Percentiles rank a stretch among this genome's conserved stretches.
Conservation (phyloP, 2,329 filamentous ascomycete species). For the Cryphonectria japonica region DNA sequence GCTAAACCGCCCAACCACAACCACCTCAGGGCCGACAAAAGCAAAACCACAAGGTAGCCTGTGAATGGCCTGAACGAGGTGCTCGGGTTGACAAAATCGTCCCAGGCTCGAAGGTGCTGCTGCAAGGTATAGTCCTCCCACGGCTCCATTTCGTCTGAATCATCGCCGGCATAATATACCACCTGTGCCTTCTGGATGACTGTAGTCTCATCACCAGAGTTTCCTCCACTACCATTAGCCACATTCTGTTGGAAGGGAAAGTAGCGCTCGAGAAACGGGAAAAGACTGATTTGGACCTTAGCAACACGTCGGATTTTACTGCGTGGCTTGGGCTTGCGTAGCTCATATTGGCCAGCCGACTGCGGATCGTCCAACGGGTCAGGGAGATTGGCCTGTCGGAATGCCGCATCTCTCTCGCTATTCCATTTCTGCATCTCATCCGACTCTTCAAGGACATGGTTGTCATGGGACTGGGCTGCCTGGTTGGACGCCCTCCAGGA, state of each 20-base stretch:
- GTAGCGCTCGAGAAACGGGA: slow-evolving; percentile 38
- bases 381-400: neutral
- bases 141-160: slow-evolving; percentile 17
- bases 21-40: neutral
- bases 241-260: slow-evolving; percentile 28
- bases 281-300: slow-evolving; percentile 40
- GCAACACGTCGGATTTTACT: slow-evolving; percentile 29
- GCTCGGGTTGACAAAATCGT: neutral
- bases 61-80: no score
- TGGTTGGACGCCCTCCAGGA: slow-evolving; percentile 32
- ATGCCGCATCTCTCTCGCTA: neutral
- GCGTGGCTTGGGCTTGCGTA: neutral
- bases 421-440: neutral
- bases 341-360: slow-evolving; percentile 1
- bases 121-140: slow-evolving; percentile 24
- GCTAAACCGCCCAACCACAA: neutral
- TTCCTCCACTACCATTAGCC: slow-evolving; percentile 23
- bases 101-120: slow-evolving; percentile 16
- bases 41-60: neutral
- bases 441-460: slow-evolving; percentile 21
- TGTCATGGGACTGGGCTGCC: slow-evolving; percentile 20
- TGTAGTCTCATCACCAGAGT: slow-evolving; percentile 32
- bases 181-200: slow-evolving; percentile 34
- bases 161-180: slow-evolving; percentile 39
- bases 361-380: neutral